Percentiles rank a stretch among this genome's conserved stretches.
phyloP scores from a whole-genome alignment of 805 yeast genomes.

The Groenewaldozyma salmanticensis region DNA sequence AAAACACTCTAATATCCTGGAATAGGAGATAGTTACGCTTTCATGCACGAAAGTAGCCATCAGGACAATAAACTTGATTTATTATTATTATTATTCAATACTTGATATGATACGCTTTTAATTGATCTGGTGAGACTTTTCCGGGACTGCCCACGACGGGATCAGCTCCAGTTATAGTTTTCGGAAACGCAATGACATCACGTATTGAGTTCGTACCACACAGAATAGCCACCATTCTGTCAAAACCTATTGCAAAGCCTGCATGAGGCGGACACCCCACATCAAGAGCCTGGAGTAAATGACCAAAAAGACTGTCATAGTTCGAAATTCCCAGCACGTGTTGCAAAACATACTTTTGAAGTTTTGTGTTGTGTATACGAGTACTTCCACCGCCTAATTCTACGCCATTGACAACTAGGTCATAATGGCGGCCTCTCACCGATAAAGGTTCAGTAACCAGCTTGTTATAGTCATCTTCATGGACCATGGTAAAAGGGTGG shows the following conservation, averaged over 20 bases:
- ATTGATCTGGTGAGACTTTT: constrained; percentile 38
- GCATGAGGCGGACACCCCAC: constrained; percentile 99
- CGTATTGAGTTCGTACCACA: constrained; percentile 68
- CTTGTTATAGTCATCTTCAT: constrained; percentile 52
- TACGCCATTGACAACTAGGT: constrained; percentile 84
- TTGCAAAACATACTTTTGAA: constrained; percentile 67
- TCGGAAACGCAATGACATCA: constrained; percentile 95
- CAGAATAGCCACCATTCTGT: constrained; percentile 84
- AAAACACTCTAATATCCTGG: too few species aligned
- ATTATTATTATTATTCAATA: too few species aligned
- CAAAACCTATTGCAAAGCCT: constrained; percentile 93
- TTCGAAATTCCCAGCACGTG: constrained; percentile 49
- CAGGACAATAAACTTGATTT: too few species aligned
- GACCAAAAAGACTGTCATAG: constrained; percentile 67
- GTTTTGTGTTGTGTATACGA: constrained; percentile 77
- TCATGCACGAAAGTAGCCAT: too few species aligned
- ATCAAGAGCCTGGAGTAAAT: constrained; percentile 66
- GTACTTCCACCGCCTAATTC: constrained; percentile 97
- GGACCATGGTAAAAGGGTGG: constrained; percentile 96
- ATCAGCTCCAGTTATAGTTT: constrained; percentile 80
- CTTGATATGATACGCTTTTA: constrained; percentile 46
- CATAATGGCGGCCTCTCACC: constrained; percentile 87
- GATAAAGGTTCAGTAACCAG: constrained; percentile 46
- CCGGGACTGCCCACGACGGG: constrained; percentile 85
- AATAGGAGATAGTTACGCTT: too few species aligned